These are phyloP conservation scores for Nakazawaea siamensis DNA, from an alignment of 805 yeast genomes.

Conservation along the genomic window DNA sequence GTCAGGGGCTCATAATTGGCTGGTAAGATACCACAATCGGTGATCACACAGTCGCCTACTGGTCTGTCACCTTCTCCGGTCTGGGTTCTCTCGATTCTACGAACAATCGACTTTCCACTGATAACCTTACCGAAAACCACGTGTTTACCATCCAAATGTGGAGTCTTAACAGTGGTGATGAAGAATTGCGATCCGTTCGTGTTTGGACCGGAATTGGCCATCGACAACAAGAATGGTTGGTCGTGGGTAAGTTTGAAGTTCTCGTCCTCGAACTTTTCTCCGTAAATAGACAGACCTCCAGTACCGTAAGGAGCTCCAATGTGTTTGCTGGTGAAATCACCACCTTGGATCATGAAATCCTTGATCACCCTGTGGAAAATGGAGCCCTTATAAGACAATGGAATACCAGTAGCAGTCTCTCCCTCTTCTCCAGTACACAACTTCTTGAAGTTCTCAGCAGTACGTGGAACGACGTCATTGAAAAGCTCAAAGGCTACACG, in stretches of 20 bases:
- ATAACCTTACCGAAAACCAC: conserved; percentile 92
- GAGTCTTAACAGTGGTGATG: conserved; percentile 86
- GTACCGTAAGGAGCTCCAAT: conserved; percentile 45
- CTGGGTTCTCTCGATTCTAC: conserved; percentile 64
- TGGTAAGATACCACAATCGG: conserved; percentile 72
- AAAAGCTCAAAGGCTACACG: conserved; percentile 72
- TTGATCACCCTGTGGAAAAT: conserved; percentile 88
- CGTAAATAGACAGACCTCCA: conserved; percentile 79
- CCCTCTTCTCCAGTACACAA: conserved; percentile 88
- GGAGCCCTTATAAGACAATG: conserved; percentile 73
- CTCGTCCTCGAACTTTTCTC: conserved; percentile 87
- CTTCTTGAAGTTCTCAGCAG: conserved; percentile 85
- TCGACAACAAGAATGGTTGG: conserved; percentile 80
- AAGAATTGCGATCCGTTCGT: conserved; percentile 97
- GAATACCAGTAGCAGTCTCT: conserved; percentile 48
- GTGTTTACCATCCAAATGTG: conserved; percentile 92
- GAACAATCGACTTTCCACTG: conserved; percentile 71
- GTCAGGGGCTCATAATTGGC: conserved; percentile 41
- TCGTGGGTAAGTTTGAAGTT: conserved; percentile 71
- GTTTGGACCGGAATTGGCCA: conserved; percentile 96
- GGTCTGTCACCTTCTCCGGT: conserved; percentile 72
- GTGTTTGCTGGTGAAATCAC: conserved; percentile 61
- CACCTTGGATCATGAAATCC: conserved; percentile 90
- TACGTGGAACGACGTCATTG: conserved; percentile 72
- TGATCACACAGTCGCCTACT: conserved; percentile 55